Percentiles rank a stretch among this genome's conserved stretches.
phyloP scores from a whole-genome alignment of 2,329 filamentous ascomycete species.

The Calonectria pauciramosa region DNA sequence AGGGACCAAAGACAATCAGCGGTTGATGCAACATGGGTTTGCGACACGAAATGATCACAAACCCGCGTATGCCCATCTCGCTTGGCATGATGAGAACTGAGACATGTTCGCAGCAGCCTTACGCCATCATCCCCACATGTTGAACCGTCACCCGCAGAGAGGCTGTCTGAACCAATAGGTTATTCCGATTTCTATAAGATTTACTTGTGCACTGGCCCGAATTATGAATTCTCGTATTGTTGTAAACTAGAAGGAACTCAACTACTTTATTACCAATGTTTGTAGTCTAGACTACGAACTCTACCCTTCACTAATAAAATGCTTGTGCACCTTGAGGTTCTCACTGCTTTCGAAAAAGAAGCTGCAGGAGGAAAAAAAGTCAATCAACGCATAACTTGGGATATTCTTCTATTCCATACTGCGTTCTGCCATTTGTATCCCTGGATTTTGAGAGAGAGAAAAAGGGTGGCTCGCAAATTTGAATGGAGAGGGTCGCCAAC shows the following conservation, averaged over 20 bases:
- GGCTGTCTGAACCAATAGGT: background rate
- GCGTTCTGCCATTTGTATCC: background rate
- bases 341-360: background rate
- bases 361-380: background rate
- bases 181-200: background rate
- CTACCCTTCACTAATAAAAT: background rate
- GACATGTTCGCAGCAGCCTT: background rate
- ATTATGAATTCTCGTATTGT: background rate
- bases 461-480: background rate
- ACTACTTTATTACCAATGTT: background rate
- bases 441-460: background rate
- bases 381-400: background rate
- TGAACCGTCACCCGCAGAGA: background rate
- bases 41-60: background rate
- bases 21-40: constrained; percentile 6
- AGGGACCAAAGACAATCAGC: background rate
- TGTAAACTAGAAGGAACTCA: background rate
- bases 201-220: background rate
- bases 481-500: background rate
- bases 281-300: background rate
- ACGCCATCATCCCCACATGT: background rate
- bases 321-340: background rate
- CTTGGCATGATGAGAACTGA: background rate
- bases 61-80: background rate
- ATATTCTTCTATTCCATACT: background rate